Percentiles rank a stretch among this genome's conserved stretches.
Evolutionary conservation across 23 red algal genomes (phyloP).

Genomic region (Gracilaria vermiculophylla): DNA sequence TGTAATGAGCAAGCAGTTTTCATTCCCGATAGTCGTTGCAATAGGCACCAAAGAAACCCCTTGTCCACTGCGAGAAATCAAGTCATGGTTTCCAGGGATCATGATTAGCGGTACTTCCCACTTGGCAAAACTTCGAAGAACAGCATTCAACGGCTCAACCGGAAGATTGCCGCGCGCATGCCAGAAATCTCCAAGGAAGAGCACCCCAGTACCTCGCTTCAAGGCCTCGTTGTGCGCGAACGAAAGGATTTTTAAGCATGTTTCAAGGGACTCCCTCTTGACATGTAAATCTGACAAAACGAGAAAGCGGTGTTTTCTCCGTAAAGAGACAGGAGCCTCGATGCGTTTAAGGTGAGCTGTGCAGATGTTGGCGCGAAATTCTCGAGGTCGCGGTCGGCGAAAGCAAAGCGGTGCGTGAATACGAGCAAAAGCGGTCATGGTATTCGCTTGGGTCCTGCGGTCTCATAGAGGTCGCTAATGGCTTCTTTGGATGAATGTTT

Average conservation of each 20-base stretch:
- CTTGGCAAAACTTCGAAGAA: conserved; percentile 41
- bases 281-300: conserved; percentile 86
- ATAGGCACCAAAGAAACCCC: conserved; percentile 76
- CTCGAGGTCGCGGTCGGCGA: not conserved
- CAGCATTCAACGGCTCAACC: conserved; percentile 68
- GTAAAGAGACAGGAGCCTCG: conserved; percentile 21
- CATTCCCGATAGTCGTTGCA: conserved; percentile 46
- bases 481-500: too few species aligned
- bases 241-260: conserved; percentile 63
- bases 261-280: conserved; percentile 44
- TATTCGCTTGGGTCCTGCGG: not conserved
- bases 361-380: not conserved
- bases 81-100: conserved; percentile 93
- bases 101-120: conserved; percentile 73
- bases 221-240: conserved; percentile 55
- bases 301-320: conserved; percentile 43
- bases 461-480: too few species aligned
- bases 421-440: not conserved
- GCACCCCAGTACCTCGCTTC: conserved; percentile 57
- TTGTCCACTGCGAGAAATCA: conserved; percentile 62
- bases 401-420: not conserved
- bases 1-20: conserved; percentile 54
- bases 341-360: conserved; percentile 17
- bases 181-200: conserved; percentile 95
- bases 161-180: conserved; percentile 74